Evolutionary conservation across 345 rosid species (phyloP), one percentile per base, ranked within the genome.

Genomic region (Eucalyptus caleyi): DNA sequence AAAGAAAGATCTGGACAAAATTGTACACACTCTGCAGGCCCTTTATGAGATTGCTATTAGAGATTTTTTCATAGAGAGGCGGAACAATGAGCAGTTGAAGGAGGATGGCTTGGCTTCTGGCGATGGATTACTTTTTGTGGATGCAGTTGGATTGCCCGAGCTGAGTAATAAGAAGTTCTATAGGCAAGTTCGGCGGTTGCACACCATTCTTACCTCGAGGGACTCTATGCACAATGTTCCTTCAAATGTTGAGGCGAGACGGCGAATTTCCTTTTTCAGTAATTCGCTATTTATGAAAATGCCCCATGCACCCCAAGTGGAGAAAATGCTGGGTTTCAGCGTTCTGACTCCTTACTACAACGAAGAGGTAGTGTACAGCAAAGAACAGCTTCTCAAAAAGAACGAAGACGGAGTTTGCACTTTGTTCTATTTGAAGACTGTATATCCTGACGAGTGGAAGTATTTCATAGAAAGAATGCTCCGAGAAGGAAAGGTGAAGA

Each of bases 251-350:
- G 99, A 97, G 94, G 99, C 98, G 34, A 95, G 98, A 90, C 96
- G 99, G 85, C 90, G 99, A 90, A 96, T 97, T 90, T 96, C 99
- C 54, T 96, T 97, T 92, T 97, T 97, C 90, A 96, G 99, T 89
- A 97, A 96, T 88, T 97, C 99, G 15, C 95, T 97, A 67, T 97
- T 97, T 89, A 96, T 97, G 99, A 96, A 93, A 91, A 94, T 97
- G 93, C 99, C 99, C 60, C 98, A 95, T 89, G 97, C 99, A 88
- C 99, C 99, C 87, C 97, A 93, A 94, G 99, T 97, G 47, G 99
- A 97, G 96, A 97, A 96, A 91, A 97, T 96, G 98, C 93, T 96
- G 97, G 95, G 96, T 53, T 97, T 97, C 91, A 96, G 97, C 87
- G 97, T 96, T 89, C 93, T 97, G 90, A 96, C 99, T 69, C 99